phyloP scores from a whole-genome alignment of 768 basidiomycete genomes.

The Pisolithus microcarpus region DNA sequence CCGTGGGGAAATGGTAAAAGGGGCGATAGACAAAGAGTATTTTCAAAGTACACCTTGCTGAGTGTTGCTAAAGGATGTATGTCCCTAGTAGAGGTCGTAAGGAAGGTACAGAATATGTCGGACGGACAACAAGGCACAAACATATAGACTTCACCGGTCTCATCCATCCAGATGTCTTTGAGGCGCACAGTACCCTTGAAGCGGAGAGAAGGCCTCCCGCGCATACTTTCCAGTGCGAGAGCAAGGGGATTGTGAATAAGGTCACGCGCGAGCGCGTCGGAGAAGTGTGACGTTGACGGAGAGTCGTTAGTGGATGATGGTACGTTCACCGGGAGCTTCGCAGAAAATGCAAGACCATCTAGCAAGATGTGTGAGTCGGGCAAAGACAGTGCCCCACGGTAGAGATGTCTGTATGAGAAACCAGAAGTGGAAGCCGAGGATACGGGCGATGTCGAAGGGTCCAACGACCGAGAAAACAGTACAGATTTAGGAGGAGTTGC shows the following conservation, averaged over 20 bases:
- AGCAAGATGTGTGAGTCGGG: conserved; percentile 67
- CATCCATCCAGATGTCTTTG: conserved; percentile 53
- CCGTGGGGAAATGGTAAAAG: conserved; percentile 20
- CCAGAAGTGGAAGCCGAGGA: not conserved
- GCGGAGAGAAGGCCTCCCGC: conserved; percentile 57
- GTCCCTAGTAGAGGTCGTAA: conserved; percentile 37
- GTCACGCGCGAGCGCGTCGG: conserved; percentile 22
- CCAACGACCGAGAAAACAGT: not conserved
- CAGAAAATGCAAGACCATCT: conserved; percentile 67
- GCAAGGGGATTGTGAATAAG: conserved; percentile 65
- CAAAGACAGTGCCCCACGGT: conserved; percentile 66
- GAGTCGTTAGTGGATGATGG: conserved; percentile 25
- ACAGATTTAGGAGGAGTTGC: conserved; percentile 16
- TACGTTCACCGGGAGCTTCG: conserved; percentile 31
- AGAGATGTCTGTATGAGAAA: conserved; percentile 48
- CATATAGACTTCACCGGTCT: conserved; percentile 44
- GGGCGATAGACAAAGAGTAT: conserved; percentile 50
- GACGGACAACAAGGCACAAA: conserved; percentile 34
- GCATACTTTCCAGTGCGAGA: conserved; percentile 73
- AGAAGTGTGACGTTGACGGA: conserved; percentile 15
- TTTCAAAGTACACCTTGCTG: conserved; percentile 63
- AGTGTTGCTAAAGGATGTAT: conserved; percentile 60
- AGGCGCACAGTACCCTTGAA: conserved; percentile 50
- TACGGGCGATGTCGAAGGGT: not conserved
- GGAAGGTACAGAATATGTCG: not conserved